Evolutionary conservation across 176 grass and related monocot genomes (phyloP).

Genomic region (Puccinellia tenuiflora): DNA sequence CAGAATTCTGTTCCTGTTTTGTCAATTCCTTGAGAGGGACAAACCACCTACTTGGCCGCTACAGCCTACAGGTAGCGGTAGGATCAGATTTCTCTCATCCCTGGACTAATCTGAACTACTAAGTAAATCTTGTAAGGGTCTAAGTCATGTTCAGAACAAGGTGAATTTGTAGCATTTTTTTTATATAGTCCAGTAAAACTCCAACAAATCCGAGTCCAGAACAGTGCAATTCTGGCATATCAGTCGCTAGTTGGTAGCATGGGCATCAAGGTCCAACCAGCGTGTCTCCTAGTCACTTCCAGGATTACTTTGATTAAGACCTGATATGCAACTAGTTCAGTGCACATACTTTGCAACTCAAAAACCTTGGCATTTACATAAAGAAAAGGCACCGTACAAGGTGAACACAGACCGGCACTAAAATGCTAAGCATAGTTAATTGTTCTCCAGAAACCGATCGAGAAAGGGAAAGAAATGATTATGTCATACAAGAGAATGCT

Average conservation of each 20-base stretch:
- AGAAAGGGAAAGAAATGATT: not conserved
- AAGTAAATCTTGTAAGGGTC: not conserved
- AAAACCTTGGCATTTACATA: constrained; percentile 12
- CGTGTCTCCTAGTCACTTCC: not conserved
- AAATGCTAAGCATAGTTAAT: constrained; percentile 15
- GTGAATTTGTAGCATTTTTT: too few species aligned
- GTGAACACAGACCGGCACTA: not conserved
- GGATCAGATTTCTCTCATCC: not conserved
- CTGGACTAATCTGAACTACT: not conserved
- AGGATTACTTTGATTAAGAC: constrained; percentile 11
- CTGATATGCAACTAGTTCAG: not conserved
- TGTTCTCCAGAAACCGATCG: constrained; percentile 23
- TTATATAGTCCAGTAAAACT: too few species aligned
- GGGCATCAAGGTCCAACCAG: not conserved
- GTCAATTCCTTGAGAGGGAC: constrained; percentile 21
- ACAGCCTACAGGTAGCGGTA: not conserved
- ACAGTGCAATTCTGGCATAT: too few species aligned
- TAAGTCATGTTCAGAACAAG: not conserved
- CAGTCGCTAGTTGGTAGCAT: not conserved
- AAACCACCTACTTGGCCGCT: constrained; percentile 2
- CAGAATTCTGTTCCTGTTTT: constrained; percentile 9
- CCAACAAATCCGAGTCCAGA: too few species aligned
- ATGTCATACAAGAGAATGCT: constrained; percentile 35
- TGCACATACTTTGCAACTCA: not conserved
- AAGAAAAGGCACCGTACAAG: not conserved